A percentile compares a stretch with the other conserved stretches of the same genome.
These are phyloP conservation scores for Candida piceae DNA, from an alignment of 805 yeast species.

Conservation along the genomic window DNA sequence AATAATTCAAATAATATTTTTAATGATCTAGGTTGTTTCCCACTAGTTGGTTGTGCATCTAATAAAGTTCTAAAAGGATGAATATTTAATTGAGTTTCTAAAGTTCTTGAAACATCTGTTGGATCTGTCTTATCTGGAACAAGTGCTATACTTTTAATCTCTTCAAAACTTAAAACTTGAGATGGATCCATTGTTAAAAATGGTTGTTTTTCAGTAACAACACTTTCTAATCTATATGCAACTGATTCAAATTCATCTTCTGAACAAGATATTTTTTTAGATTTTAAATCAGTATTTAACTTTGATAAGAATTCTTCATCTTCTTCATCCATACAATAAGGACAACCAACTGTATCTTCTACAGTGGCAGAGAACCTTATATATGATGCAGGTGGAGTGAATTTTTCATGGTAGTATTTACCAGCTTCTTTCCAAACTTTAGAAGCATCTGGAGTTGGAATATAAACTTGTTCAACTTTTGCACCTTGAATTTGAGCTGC, in stretches of 20 bases:
- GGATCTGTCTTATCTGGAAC: constrained; percentile 44
- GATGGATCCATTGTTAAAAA: constrained; percentile 80
- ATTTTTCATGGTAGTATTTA: constrained; percentile 63
- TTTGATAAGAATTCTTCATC: constrained; percentile 65
- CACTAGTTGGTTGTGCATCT: constrained; percentile 40
- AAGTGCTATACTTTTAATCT: constrained; percentile 50
- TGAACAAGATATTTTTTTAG: constrained; percentile 37
- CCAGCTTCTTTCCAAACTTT: constrained; percentile 72
- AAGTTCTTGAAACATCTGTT: constrained; percentile 49
- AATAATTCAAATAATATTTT: constrained; percentile 45
- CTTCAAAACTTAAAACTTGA: constrained; percentile 66
- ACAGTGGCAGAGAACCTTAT: constrained; percentile 90
- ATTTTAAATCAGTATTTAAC: constrained; percentile 34
- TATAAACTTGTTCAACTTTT: constrained; percentile 57
- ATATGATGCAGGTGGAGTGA: constrained; percentile 69
- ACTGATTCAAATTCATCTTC: constrained; percentile 86
- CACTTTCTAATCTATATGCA: constrained; percentile 66
- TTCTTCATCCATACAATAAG: constrained; percentile 83
- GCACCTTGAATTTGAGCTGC: constrained; percentile 57
- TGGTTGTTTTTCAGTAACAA: constrained; percentile 80
- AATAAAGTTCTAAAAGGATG: constrained; percentile 56
- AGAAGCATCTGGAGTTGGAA: constrained; percentile 97
- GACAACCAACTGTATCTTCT: constrained; percentile 87
- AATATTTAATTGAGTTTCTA: constrained; percentile 51
- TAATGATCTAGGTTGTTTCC: constrained; percentile 39